Percentiles rank a stretch among this genome's conserved stretches.
phyloP scores from a whole-genome alignment of 2,329 filamentous ascomycete species.

The Aureobasidium sp. region DNA sequence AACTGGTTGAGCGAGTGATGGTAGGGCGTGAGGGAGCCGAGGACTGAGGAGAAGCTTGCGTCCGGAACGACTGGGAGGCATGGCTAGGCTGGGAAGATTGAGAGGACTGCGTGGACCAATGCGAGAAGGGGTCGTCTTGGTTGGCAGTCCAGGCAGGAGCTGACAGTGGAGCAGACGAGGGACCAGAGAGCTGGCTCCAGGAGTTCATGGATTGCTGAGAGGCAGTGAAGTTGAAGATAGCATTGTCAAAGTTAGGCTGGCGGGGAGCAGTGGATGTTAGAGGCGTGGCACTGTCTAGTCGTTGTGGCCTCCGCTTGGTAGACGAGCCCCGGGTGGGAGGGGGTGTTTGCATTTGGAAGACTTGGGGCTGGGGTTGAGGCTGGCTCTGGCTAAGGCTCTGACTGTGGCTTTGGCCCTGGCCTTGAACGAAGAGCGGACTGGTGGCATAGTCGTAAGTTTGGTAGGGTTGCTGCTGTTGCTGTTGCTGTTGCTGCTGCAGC shows the following conservation, averaged over 20 bases:
- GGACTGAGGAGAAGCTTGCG: not conserved
- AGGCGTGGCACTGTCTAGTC: slow-evolving; percentile 23
- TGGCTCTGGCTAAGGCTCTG: not conserved
- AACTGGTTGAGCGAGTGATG: slow-evolving; percentile 23
- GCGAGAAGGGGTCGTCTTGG: not conserved
- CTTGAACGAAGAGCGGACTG: not conserved
- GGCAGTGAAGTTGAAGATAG: not conserved
- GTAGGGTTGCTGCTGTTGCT: not conserved
- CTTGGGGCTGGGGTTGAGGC: not conserved
- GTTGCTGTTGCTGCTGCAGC: not conserved
- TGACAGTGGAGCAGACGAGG: slow-evolving; percentile 18
- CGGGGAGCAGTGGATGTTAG: not conserved
- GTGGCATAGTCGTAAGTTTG: slow-evolving; percentile 1
- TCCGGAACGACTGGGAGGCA: not conserved
- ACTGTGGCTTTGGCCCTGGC: not conserved
- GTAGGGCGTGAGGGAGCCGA: not conserved
- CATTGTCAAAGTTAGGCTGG: not conserved
- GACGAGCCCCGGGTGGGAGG: slow-evolving; percentile 52
- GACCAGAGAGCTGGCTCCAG: not conserved
- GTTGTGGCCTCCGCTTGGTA: slow-evolving; percentile 40
- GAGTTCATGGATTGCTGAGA: not conserved
- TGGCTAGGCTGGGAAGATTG: not conserved
- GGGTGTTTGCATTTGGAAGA: slow-evolving; percentile 52
- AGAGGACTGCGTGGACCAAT: not conserved
- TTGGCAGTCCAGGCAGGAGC: slow-evolving; percentile 9